Evolutionary conservation across 2,329 filamentous ascomycete species (phyloP).

Genomic region (Niveomyces coronatus): DNA sequence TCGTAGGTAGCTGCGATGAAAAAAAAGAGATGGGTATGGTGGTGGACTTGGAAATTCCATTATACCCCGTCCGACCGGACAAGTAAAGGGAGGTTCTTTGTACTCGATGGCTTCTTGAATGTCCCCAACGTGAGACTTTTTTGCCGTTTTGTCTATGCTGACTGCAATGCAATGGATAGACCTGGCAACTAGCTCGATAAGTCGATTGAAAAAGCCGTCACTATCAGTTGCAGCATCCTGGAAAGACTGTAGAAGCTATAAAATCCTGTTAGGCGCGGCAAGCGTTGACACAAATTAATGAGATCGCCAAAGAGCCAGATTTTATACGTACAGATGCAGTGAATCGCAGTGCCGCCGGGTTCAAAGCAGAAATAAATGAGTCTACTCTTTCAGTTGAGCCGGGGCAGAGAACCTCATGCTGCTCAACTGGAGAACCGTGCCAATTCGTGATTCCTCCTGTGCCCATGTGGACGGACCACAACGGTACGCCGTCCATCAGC

Average conservation of each 20-base stretch:
- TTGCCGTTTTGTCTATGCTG: background rate
- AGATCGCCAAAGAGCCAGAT: background rate
- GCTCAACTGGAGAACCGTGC: background rate
- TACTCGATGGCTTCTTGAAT: background rate
- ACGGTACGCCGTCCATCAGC: conserved; percentile 3
- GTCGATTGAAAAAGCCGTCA: background rate
- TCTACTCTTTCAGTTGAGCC: background rate
- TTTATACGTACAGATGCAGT: background rate
- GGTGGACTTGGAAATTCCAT: background rate
- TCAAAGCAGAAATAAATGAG: background rate
- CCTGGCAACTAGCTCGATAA: conserved; percentile 1
- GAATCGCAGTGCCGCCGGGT: background rate
- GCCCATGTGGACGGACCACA: background rate
- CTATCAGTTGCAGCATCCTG: background rate
- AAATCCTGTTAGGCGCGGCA: background rate
- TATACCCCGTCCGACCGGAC: background rate
- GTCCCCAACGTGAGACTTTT: background rate
- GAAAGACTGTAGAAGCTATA: background rate
- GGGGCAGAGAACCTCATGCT: background rate
- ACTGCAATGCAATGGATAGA: conserved; percentile 2
- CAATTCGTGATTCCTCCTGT: background rate
- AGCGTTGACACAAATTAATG: background rate
- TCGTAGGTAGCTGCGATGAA: conserved; percentile 9
- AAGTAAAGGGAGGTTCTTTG: background rate
- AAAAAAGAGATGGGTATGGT: background rate